Evolutionary conservation across 2,329 filamentous ascomycete genomes (phyloP).

Genomic region (Emmonsiellopsis sp.): DNA sequence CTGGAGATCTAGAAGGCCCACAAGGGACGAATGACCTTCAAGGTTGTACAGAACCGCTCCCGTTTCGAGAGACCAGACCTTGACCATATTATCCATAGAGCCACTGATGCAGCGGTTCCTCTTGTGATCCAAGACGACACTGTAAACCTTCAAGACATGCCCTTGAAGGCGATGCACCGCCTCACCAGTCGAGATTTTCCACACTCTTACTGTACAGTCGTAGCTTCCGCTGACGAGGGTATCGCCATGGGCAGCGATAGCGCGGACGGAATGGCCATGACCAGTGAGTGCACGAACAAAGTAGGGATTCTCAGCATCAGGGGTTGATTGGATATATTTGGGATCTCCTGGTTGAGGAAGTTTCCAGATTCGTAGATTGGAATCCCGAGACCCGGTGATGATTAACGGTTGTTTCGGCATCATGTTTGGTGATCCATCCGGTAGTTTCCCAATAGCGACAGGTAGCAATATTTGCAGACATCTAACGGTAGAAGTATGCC

Average conservation of each 20-base stretch:
- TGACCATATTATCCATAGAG: conserved; percentile 96
- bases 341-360: conserved; percentile 72
- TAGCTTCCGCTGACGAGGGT: conserved; percentile 97
- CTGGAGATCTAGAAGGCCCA: conserved; percentile 81
- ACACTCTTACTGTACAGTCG: conserved; percentile 88
- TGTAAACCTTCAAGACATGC: conserved; percentile 90
- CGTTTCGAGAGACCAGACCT: conserved; percentile 90
- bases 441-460: conserved; percentile 60
- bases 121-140: conserved; percentile 83
- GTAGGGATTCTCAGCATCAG: conserved; percentile 79
- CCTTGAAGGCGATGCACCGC: conserved; percentile 73
- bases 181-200: conserved; percentile 95
- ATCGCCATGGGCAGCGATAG: conserved; percentile 89
- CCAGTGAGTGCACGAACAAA: conserved; percentile 81
- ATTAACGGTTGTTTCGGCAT: conserved; percentile 92
- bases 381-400: conserved; percentile 93
- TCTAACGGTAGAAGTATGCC: conserved; percentile 92
- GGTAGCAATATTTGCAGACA: conserved; percentile 93
- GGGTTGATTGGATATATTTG: conserved; percentile 68
- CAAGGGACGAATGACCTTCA: conserved; percentile 84
- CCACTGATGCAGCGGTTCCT: conserved; percentile 95
- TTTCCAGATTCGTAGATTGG: conserved; percentile 87
- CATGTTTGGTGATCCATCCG: conserved; percentile 68
- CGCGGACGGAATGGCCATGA: conserved; percentile 87
- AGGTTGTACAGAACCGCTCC: conserved; percentile 79